Conservation (phyloP, 2,329 filamentous ascomycete species). For the Cordyceps sp. region DNA sequence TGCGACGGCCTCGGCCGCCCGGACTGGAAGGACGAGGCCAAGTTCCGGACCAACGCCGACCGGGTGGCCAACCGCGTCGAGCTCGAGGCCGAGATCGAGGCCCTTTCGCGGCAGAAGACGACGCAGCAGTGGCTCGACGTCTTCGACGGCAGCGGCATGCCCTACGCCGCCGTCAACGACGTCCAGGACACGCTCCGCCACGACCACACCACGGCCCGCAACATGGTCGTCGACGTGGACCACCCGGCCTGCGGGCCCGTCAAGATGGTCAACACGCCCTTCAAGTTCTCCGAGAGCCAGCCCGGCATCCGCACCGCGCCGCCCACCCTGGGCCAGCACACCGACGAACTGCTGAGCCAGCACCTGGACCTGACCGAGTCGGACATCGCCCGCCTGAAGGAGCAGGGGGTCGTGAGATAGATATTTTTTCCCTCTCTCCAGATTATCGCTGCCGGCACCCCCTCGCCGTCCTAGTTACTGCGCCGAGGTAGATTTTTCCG, state of each 20-base stretch:
- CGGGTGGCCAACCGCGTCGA: slow-evolving; percentile 56
- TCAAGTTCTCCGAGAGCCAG: slow-evolving; percentile 78
- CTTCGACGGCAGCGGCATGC: slow-evolving; percentile 83
- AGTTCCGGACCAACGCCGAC: slow-evolving; percentile 43
- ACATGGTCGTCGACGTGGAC: slow-evolving; percentile 80
- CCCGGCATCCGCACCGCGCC: slow-evolving; percentile 64
- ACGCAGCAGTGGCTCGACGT: slow-evolving; percentile 77
- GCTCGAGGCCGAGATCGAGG: slow-evolving; percentile 67
- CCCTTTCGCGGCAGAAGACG: slow-evolving; percentile 55
- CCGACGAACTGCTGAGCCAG: slow-evolving; percentile 53
- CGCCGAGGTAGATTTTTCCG: too few species aligned
- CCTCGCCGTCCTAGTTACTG: neutral
- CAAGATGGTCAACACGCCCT: slow-evolving; percentile 81
- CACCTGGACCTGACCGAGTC: slow-evolving; percentile 42
- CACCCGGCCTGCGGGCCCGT: slow-evolving; percentile 73
- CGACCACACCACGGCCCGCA: slow-evolving; percentile 65
- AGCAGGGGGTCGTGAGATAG: slow-evolving; percentile 48
- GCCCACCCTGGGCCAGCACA: slow-evolving; percentile 77
- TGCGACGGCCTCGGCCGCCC: slow-evolving; percentile 40
- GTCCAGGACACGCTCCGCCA: slow-evolving; percentile 72
- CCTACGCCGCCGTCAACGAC: slow-evolving; percentile 86
- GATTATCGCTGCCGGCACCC: neutral
- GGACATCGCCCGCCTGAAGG: slow-evolving; percentile 45
- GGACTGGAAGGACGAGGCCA: slow-evolving; percentile 42
- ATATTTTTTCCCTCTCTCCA: neutral